Base-by-base conservation (phyloP, 352 stramenopile genomes). In the Globisporangium canariense region DNA sequence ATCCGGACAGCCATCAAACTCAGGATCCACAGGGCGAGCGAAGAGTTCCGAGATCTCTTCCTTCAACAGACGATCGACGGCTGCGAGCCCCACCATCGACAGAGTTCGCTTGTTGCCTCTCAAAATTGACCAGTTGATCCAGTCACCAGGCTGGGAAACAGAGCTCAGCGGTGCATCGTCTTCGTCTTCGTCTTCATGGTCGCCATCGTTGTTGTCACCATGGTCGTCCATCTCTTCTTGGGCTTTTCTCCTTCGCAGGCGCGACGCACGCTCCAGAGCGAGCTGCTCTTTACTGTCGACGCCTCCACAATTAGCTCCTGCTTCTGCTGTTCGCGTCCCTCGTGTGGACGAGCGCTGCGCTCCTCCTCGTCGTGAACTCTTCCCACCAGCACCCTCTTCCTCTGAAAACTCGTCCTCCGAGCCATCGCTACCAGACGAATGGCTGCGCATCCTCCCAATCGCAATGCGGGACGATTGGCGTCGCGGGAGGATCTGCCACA, bases 391-490 rank as follows among this genome's bases (percentile, higher is more conserved):
- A 11, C 53, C 66, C 13, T 78, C 74, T 22, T 67, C 71, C n/a
- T 81, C 78, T 1, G 61, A 68, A 13, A 53, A 47, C 7, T 52
- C 56, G 32, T 55, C 58, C 25, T 81, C 83, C 0, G 80, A 93
- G 0, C 82, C 73, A 5, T 72, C 79, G 28, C 54, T 68, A 3
- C 74, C 70, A 47, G 68, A 74, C 43, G 79, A 85, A 55, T 95
- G 85, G 18, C 59, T 76, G 38, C 82, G 90, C 72, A 96, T 92
- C 65, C 77, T 85, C 4, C 76, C 76, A 10, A 93, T 93, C 25
- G 87, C 87, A 32, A 94, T 89, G 9, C 87, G 83, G 36, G 87
- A 96, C 28, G 87, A 96, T 61, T 93, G 81, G 9, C 87, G 77
- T 2, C 85, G 78, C n/a, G 87, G 85, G 36, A 96, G 63, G 32